Conservation (phyloP, 2,329 filamentous ascomycete species). For the Fusarium citri region DNA sequence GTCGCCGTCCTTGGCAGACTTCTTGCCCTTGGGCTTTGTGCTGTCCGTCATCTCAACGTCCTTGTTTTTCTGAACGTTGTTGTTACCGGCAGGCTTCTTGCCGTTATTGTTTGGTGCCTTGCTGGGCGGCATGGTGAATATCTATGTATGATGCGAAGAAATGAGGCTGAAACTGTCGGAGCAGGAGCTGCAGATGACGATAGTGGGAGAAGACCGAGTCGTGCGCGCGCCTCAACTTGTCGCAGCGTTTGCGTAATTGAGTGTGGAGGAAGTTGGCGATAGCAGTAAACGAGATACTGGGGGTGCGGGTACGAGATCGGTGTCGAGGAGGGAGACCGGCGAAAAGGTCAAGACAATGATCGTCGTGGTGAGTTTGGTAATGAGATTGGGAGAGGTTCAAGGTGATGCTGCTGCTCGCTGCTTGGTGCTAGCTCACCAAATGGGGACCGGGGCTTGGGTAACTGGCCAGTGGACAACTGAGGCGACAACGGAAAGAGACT, state of each 20-base stretch:
- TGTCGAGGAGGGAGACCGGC: constrained; percentile 9
- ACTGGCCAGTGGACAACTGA: constrained; percentile 38
- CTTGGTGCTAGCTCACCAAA: constrained; percentile 40
- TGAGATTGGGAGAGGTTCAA: constrained; percentile 30
- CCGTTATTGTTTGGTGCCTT: constrained; percentile 80
- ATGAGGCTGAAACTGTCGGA: constrained; percentile 25
- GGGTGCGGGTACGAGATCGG: constrained; percentile 4
- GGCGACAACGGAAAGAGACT: constrained; percentile 22
- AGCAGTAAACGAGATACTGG: constrained; percentile 3
- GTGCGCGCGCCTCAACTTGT: constrained; percentile 45
- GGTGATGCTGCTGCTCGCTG: constrained; percentile 37
- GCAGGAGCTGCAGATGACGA: constrained; percentile 33
- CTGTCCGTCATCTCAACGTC: constrained; percentile 79
- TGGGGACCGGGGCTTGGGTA: constrained; percentile 38
- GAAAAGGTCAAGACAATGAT: constrained; percentile 11
- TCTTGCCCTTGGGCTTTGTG: constrained; percentile 74
- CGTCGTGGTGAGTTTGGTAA: constrained; percentile 20
- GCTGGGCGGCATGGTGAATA: constrained; percentile 69
- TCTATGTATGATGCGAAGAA: constrained; percentile 14
- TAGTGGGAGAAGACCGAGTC: constrained; percentile 35
- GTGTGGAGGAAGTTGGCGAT: constrained; percentile 12
- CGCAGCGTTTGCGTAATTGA: constrained; percentile 32
- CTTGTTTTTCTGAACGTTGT: constrained; percentile 67
- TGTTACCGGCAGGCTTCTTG: constrained; percentile 75
- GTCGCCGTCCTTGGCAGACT: constrained; percentile 73